Base-by-base conservation (phyloP, 805 yeast genomes). In the Saturnispora quitensis region DNA sequence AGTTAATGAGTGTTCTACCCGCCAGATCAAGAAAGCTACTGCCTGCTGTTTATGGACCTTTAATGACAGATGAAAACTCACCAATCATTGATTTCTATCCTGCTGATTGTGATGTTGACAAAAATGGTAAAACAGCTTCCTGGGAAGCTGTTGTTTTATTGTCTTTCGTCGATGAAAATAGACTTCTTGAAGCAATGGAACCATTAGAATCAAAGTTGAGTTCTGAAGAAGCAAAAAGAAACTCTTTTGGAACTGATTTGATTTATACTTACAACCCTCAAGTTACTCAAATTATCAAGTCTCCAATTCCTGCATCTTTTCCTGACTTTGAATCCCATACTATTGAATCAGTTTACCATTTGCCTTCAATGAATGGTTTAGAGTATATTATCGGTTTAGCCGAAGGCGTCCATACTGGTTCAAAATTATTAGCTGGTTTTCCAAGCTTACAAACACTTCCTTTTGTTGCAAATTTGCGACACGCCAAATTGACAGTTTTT, bases 141-240 rank as follows among this genome's bases (percentile, higher is more conserved):
- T 93, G 99, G 99, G 98, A 93, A 70, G 97, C 97, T 10, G 97
- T 93, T 51, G 96, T 93, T 6, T 77, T 88, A 60, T 77, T 93
- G 53, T 83, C 95, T 5, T 93, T 93, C 73, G 97, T 93, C 45
- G 97, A 93, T 58, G 89, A 86, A 61, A 68, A 77, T 31, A 76
- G 93, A 54, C 74, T 93, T 52, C 70, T 84, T 33, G 81, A 74
- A 3, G 91, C 91, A 1, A 78, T 93, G 77, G 72, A 69, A 46
- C 87, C 95, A 2, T 68, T 75, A 42, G 86, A 87, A 52, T 61
- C 70, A 0, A 75, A 74, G 54, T 70, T 93, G 52, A 71, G 82
- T 1, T 77, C 84, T 0, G 91, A 80, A 48, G 99, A 93, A 63
- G 73, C 72, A 50, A 60, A 62, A 47, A 80, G 99, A 67, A 93